Evolutionary conservation across 176 grass and related monocot species (phyloP), one percentile per base, ranked within the genome.

Genomic region (Musa itinerans): DNA sequence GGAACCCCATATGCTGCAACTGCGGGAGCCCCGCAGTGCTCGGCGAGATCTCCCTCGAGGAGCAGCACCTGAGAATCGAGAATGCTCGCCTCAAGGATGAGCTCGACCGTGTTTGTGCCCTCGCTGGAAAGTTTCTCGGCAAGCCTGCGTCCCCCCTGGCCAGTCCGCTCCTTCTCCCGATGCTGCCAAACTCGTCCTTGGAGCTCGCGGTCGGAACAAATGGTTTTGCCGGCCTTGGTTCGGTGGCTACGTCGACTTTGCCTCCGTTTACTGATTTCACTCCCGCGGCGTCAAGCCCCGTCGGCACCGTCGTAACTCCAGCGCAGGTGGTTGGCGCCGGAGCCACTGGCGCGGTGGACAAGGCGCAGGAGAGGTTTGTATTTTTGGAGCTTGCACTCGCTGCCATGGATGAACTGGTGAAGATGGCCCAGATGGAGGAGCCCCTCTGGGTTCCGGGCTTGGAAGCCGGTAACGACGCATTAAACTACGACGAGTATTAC

Each of bases 361-460:
- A 72, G 61, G 82, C 84, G 24, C 53, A 76, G 50, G 85, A 87
- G 52, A 76, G 88, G 56, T 93, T 81, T 11, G 53, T 87, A 84
- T 73, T 98, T 52, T 27, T 89, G 75, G 82, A 98, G 72, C 83
- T 98, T 61, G 94, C 90, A 2, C 58, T 83, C 21, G 77, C 75
- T 15, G 90, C 94, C 2, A 91, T 91, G 84, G 73, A 91, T 49
- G 90, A 93, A 68, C 86, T 98, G 52, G 80, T 98, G 74, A 93
- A 93, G 84, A 98, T 98, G 94, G 90, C 90, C 1, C 84, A 89
- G 56, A 82, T 84, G 94, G 81, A 80, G 9, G 88, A 91, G n/a
- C 94, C 86, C 0, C 24, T 98, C 63, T 98, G 94, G 94, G 82
- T 90, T 66, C 74, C 73, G 26, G 74, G 74, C 53, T 74, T 65